Percentiles rank a stretch among this genome's conserved stretches.
phyloP scores from a whole-genome alignment of 1,284 basidiomycete genomes.

The Microbotryum violaceum region DNA sequence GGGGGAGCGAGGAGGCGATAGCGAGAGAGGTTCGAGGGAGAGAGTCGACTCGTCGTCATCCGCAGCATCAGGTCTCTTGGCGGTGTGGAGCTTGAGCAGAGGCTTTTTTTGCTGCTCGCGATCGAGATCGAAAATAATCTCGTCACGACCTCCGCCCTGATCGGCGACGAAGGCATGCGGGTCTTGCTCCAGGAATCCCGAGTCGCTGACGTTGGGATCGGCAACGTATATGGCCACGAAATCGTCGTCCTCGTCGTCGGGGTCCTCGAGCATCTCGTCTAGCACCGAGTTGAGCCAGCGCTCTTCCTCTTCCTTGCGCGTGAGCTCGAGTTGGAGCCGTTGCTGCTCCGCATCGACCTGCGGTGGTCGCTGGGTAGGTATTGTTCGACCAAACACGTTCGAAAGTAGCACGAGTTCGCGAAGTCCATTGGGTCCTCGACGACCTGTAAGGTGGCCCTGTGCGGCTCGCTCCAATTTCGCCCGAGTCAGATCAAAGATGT shows the following conservation, averaged over 20 bases:
- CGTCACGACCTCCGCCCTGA: not conserved
- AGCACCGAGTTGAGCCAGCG: slow-evolving; percentile 6
- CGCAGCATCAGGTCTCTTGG: not conserved
- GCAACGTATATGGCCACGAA: slow-evolving; percentile 1
- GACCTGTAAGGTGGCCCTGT: slow-evolving; percentile 3
- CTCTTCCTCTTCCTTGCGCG: slow-evolving; percentile 7
- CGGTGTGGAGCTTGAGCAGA: not conserved
- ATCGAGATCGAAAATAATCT: not conserved
- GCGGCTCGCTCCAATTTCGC: slow-evolving; percentile 9
- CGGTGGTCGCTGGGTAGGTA: not conserved
- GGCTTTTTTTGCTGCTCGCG: not conserved
- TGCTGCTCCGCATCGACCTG: not conserved
- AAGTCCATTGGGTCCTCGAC: slow-evolving; percentile 1
- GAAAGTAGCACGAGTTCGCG: slow-evolving; percentile 6
- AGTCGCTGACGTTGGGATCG: not conserved
- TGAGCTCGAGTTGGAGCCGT: not conserved
- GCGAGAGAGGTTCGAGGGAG: not conserved
- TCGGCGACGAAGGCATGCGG: no score
- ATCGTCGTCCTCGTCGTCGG: not conserved
- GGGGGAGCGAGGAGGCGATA: not conserved
- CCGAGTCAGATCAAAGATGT: slow-evolving; percentile 6
- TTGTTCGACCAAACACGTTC: slow-evolving; percentile 2
- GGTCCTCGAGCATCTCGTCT: slow-evolving; percentile 7
- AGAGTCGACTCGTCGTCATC: not conserved
- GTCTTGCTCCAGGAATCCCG: not conserved